Conservation (phyloP, 257 asterid species). For the Perilla frutescens region DNA sequence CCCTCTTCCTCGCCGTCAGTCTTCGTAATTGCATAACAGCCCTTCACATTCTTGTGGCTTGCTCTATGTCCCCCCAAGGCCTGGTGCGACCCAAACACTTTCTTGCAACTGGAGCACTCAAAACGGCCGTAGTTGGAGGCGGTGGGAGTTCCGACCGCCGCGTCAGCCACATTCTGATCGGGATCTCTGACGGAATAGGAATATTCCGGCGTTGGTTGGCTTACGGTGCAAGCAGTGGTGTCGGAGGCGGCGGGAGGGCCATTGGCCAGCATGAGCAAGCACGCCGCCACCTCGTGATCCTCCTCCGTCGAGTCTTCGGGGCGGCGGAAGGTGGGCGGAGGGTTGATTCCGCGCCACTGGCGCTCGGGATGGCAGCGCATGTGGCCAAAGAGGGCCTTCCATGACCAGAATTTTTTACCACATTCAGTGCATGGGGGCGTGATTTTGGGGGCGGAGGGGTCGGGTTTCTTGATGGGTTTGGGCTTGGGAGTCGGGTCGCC, state of each 20-base stretch:
- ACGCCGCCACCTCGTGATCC: constrained; percentile 67
- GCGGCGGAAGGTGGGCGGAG: constrained; percentile 50
- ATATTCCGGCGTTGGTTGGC: constrained; percentile 32
- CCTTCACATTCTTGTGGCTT: constrained; percentile 87
- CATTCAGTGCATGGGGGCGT: constrained; percentile 83
- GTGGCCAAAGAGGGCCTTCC: constrained; percentile 96
- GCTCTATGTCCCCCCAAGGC: constrained; percentile 88
- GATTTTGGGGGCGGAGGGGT: constrained; percentile 46
- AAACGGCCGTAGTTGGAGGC: constrained; percentile 39
- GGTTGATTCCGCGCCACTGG: constrained; percentile 88
- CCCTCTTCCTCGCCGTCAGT: constrained; percentile 36
- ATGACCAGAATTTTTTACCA: constrained; percentile 76
- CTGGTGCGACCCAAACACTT: constrained; percentile 83
- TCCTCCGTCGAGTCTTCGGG: constrained; percentile 46
- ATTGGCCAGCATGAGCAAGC: constrained; percentile 62
- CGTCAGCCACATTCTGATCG: neutral
- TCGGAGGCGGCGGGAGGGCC: constrained; percentile 45
- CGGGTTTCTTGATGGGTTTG: constrained; percentile 50
- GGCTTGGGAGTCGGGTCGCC: constrained; percentile 41
- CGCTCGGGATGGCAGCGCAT: constrained; percentile 99
- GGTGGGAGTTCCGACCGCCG: neutral
- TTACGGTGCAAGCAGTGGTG: constrained; percentile 25
- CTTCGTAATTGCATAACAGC: constrained; percentile 74
- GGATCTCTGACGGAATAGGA: constrained; percentile 13
- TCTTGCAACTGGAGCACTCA: constrained; percentile 86